Evolutionary conservation across 2,329 filamentous ascomycete species (phyloP).

Genomic region (Pseudofabraea citricarpa): DNA sequence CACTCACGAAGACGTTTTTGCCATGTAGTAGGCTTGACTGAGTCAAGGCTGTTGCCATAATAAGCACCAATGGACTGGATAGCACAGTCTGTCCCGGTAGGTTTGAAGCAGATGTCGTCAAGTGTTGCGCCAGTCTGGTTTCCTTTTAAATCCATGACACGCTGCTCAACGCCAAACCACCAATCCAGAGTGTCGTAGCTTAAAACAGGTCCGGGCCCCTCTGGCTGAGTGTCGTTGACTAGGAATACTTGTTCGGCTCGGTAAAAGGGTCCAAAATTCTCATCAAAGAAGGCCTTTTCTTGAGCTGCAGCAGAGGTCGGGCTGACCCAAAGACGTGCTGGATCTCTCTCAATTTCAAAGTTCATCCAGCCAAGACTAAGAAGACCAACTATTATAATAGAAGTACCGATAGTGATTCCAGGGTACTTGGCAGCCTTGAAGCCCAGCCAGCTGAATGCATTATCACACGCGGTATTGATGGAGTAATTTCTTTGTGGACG

Average conservation of each 20-base stretch:
- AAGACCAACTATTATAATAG: slow-evolving; percentile 69
- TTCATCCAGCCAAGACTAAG: slow-evolving; percentile 84
- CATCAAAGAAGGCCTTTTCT: slow-evolving; percentile 91
- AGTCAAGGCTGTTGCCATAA: slow-evolving; percentile 63
- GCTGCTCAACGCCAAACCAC: slow-evolving; percentile 89
- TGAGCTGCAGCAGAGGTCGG: slow-evolving; percentile 84
- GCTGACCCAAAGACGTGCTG: slow-evolving; percentile 93
- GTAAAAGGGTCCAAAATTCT: slow-evolving; percentile 92
- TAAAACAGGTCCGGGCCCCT: slow-evolving; percentile 69
- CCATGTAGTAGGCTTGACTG: slow-evolving; percentile 66
- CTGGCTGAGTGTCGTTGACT: slow-evolving; percentile 73
- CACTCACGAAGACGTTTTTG: slow-evolving; percentile 67
- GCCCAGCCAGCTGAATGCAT: slow-evolving; percentile 74
- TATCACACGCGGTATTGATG: slow-evolving; percentile 79
- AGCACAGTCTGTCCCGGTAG: slow-evolving; percentile 82
- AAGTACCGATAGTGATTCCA: slow-evolving; percentile 71
- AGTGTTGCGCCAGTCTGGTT: slow-evolving; percentile 63
- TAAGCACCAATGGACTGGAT: slow-evolving; percentile 91
- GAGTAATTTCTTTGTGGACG: slow-evolving; percentile 74
- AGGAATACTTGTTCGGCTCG: slow-evolving; percentile 90
- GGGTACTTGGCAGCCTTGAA: slow-evolving; percentile 79
- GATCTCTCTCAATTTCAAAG: slow-evolving; percentile 87
- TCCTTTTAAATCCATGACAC: slow-evolving; percentile 69
- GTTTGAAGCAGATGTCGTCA: slow-evolving; percentile 89
- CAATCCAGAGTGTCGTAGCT: slow-evolving; percentile 84